phyloP scores from a whole-genome alignment of 2,329 filamentous ascomycete species.

The Stylonectria norvegica region DNA sequence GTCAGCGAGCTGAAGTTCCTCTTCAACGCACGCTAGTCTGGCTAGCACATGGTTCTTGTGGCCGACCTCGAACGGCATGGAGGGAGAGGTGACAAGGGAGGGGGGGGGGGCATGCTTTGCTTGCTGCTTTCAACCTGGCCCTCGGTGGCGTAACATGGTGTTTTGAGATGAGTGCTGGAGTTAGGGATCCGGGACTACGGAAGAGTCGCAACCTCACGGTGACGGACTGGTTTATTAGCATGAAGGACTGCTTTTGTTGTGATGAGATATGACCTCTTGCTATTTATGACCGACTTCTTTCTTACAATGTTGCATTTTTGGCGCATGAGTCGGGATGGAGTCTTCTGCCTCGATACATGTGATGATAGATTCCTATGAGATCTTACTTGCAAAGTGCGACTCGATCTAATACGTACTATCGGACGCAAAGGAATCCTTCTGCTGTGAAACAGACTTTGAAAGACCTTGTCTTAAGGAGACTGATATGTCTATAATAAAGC shows the following conservation, averaged over 20 bases:
- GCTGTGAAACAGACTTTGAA: no score
- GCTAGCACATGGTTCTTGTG: background rate
- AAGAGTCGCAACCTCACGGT: slow-evolving; percentile 6
- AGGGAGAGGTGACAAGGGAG: background rate
- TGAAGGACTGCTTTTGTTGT: background rate
- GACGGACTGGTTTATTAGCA: background rate
- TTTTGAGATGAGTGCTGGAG: slow-evolving; percentile 2
- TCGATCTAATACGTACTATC: no score
- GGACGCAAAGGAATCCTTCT: no score
- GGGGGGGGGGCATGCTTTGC: background rate
- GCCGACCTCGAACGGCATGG: background rate
- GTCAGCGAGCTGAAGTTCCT: slow-evolving; percentile 66
- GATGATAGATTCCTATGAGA: no score
- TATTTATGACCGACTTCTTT: background rate
- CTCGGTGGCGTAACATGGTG: no score
- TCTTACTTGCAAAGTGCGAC: no score
- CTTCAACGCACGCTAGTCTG: slow-evolving; percentile 48
- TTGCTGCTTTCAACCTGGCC: background rate
- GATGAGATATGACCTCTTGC: slow-evolving; percentile 8
- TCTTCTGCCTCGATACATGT: no score
- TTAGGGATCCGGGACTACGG: background rate
- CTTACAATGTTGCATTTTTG: no score
- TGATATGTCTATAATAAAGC: no score
- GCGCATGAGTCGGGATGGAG: no score
- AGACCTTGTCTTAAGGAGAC: no score